Evolutionary conservation across 805 yeast species (phyloP), one percentile per base, ranked within the genome.

Genomic region (Suhomyces sp.): DNA sequence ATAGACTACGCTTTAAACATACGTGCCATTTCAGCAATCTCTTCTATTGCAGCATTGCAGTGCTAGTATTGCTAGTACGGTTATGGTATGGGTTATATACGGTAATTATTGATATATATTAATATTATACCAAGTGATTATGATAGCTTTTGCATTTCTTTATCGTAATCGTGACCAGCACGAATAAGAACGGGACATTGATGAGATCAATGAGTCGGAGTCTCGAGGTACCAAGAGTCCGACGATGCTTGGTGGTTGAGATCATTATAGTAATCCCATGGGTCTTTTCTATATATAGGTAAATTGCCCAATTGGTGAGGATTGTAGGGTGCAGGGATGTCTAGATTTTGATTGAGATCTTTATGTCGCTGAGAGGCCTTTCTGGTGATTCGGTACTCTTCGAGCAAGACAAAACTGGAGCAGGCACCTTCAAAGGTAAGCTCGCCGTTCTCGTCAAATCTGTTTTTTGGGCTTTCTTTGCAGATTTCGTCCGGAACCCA

Each of bases 401-500:
- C 76, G 50, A 68, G 69, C 44, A 78, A 56, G 22, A 63, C 60
- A 2, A 56, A 48, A 46, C 64, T 65, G 44, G 65, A 62, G 58
- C 79, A 75, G 7, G 80, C 77, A 12, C 80, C 81, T 44, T 52
- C 54, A 8, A 68, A 53, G 0, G 76, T 67, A 35, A 74, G 58
- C 12, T 58, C 52, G 3, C 66, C 63, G 13, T 59, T 48, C 9
- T 60, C 58, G 39, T 66, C 66, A 43, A 40, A 40, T 13, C 46
- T 8, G 39, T 19, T n/a, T 19, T 21, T 22, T 6, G 27, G 41
- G 6, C 27, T 10, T n/a, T 6, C 20, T 15, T 29, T 21, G 60
- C 82, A 78, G 7, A 72, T 57, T 21, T 64, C 59, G 56, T 77
- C 75, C 4, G 78, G 72, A 3, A 79, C 80, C 83, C 82, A 79